Evolutionary conservation across 352 stramenopile genomes (phyloP).

Genomic region (Pythium rhizo-oryzae): DNA sequence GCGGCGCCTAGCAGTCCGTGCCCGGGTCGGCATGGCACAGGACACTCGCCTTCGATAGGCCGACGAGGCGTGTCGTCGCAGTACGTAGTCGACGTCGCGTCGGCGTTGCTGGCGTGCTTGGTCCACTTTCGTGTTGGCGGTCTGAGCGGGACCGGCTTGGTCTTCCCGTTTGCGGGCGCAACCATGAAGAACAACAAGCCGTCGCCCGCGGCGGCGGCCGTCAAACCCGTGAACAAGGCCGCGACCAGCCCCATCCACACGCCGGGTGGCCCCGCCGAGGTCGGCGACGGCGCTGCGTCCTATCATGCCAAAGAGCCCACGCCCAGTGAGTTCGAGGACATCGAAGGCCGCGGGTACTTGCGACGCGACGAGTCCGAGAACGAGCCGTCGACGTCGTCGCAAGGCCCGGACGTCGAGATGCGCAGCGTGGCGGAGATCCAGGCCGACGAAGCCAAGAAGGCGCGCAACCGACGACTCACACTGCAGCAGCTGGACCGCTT

Average conservation of each 20-base stretch:
- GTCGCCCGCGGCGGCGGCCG: background rate
- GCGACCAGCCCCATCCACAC: slow-evolving; percentile 23
- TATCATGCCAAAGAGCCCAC: slow-evolving; percentile 6
- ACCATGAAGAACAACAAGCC: slow-evolving; percentile 4
- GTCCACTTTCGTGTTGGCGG: background rate
- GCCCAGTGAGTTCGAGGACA: slow-evolving; percentile 23
- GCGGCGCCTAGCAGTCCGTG: too few relatives aligned
- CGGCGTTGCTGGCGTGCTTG: too few relatives aligned
- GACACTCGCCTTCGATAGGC: too few relatives aligned
- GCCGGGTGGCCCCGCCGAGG: slow-evolving; percentile 10
- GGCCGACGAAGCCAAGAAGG: slow-evolving; percentile 9
- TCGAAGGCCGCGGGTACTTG: slow-evolving; percentile 23
- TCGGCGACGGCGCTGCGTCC: slow-evolving; percentile 14
- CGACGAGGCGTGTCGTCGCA: too few relatives aligned
- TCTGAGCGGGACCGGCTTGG: background rate
- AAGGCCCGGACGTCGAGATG: slow-evolving; percentile 28
- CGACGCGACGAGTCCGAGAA: slow-evolving; percentile 17
- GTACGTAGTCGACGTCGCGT: too few relatives aligned
- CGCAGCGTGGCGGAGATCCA: slow-evolving; percentile 20
- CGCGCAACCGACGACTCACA: slow-evolving; percentile 31
- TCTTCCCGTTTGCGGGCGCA: too few relatives aligned
- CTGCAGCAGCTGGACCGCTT: slow-evolving; percentile 42
- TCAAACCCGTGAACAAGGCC: background rate
- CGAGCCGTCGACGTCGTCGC: background rate
- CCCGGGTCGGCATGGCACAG: too few relatives aligned